phyloP scores from a whole-genome alignment of 2,329 filamentous ascomycete species.

The Monilinia laxa region DNA sequence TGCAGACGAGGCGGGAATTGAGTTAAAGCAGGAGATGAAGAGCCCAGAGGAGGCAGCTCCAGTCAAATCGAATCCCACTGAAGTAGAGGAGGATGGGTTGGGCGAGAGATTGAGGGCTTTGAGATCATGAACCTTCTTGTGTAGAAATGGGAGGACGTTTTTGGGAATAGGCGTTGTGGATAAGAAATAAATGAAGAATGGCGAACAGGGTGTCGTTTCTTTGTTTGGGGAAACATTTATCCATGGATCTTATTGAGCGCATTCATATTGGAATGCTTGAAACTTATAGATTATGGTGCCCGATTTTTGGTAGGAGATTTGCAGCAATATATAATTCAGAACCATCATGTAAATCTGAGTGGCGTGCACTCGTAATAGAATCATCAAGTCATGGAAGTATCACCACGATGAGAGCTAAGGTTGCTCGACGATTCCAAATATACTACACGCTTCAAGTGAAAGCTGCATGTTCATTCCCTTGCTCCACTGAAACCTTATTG shows the following conservation, averaged over 20 bases:
- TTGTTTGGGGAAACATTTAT: not conserved
- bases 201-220: conserved; percentile 1
- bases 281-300: not conserved
- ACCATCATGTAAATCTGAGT: not conserved
- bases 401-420: not conserved
- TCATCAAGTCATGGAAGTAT: not conserved
- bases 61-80: conserved; percentile 63
- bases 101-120: conserved; percentile 56
- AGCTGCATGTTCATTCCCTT: not conserved
- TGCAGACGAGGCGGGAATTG: conserved; percentile 83
- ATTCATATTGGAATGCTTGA: conserved; percentile 5
- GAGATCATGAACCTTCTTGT: conserved; percentile 37
- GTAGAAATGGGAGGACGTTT: not conserved
- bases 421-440: not conserved
- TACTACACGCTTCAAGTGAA: conserved; percentile 1
- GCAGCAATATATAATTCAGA: not conserved
- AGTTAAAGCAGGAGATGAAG: conserved; percentile 73
- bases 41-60: conserved; percentile 57
- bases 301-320: not conserved
- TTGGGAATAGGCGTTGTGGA: conserved; percentile 20
- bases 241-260: conserved; percentile 6
- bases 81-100: conserved; percentile 76
- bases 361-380: not conserved
- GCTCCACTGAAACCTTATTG: not conserved
- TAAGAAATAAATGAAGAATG: conserved; percentile 7